Base-by-base conservation (phyloP, 202 grass and related monocot genomes). In the Digitaria exilis region DNA sequence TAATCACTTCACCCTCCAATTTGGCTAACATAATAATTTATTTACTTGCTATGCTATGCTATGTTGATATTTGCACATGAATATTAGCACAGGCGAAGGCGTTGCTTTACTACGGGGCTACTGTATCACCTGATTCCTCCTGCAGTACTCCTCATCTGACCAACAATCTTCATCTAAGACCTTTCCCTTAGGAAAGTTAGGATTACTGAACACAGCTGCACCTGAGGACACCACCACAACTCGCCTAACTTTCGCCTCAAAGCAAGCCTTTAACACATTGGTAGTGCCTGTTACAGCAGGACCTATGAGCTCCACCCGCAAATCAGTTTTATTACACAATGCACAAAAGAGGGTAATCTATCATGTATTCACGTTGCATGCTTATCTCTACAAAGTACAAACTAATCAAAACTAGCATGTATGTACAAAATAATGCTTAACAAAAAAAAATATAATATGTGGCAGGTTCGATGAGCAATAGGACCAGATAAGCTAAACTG, bases 211-310 rank as follows among this genome's bases (percentile, higher is more conserved):
- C 18, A 91, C 64, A 26, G 90, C 83, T n/a, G 43, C 34, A 39
- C 9, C 0, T 39, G 90, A 96, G 48, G 90, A 96, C 7, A 89
- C 88, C 66, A 89, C 69, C 44, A 96, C 81, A 69, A 89, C 88
- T 71, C 90, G 74, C 73, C 72, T 93, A 55, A 93, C 81, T 78
- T 91, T 89, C n/a, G 88, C 84, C 80, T 89, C 86, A 46, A 75
- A 46, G 67, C 90, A 87, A 45, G 88, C 88, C 51, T 85, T 91
- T 74, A 96, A 59, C 28, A 96, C 90, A 67, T 96, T 89, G 18
- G 71, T 50, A 41, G 94, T 96, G 28, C 94, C 94, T 43, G 60
- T 80, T 30, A 91, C 90, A 71, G 88, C 86, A 69, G 90, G 93
- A 80, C 43, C 69, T 58, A 93, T 74, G 43, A 96, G 32, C 44